Conservation (phyloP, 1,284 basidiomycete species). For the Flammula alnicola region DNA sequence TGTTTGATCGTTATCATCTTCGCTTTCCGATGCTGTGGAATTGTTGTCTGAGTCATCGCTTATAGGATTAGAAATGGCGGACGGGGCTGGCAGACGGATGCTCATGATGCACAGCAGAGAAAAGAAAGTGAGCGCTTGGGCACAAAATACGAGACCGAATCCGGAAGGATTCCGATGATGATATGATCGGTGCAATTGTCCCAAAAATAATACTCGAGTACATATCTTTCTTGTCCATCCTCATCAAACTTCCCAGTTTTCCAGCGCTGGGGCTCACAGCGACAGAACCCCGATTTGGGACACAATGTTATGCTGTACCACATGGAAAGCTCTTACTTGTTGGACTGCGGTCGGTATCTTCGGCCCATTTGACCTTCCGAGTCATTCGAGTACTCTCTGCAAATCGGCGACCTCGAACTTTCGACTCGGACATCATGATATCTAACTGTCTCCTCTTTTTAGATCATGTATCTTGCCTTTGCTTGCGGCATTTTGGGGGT, state of each 20-base stretch:
- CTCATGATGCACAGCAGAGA: constrained; percentile 36
- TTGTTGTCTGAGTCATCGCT: constrained; percentile 23
- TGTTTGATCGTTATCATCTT: constrained; percentile 65
- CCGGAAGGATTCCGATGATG: constrained; percentile 15
- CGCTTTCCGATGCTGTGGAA: constrained; percentile 29
- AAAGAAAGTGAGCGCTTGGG: constrained; percentile 12
- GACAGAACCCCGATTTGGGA: background rate
- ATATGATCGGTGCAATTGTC: constrained; percentile 13
- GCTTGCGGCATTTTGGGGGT: background rate
- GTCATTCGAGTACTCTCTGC: background rate
- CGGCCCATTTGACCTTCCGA: background rate
- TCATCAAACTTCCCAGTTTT: background rate
- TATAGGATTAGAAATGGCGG: constrained; percentile 24
- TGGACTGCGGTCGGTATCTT: background rate
- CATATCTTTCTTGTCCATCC: too few relatives aligned
- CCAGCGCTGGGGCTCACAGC: background rate
- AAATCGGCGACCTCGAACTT: too few relatives aligned
- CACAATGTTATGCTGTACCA: background rate
- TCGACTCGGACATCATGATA: background rate
- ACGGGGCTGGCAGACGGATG: constrained; percentile 37
- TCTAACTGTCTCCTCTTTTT: background rate
- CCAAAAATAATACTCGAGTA: constrained; percentile 6
- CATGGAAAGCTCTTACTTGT: background rate
- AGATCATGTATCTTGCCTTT: background rate
- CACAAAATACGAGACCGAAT: constrained; percentile 23